Evolutionary conservation across 164 flowering plant genomes (phyloP).

Genomic region (Aristolochia fimbriata): DNA sequence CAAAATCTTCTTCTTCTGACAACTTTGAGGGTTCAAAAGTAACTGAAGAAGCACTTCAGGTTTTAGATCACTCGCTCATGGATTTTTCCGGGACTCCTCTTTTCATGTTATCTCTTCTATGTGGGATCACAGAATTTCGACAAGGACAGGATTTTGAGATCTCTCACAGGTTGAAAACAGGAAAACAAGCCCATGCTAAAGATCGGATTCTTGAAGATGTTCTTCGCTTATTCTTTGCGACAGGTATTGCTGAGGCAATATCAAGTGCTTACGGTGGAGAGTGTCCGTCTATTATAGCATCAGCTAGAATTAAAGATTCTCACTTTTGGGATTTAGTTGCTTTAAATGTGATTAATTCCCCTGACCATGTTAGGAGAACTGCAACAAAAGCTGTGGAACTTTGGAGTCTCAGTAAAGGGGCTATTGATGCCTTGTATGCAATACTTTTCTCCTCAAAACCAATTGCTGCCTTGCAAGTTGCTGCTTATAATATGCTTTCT

Average conservation of each 20-base stretch:
- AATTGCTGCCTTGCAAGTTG: conserved; percentile 50
- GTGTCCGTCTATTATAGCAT: conserved; percentile 50
- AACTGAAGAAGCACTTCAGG: conserved; percentile 28
- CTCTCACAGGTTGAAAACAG: conserved; percentile 22
- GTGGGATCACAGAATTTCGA: conserved; percentile 24
- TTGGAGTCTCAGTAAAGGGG: conserved; percentile 83
- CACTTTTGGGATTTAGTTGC: conserved; percentile 81
- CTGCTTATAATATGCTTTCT: conserved; percentile 72
- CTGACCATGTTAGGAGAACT: conserved; percentile 42
- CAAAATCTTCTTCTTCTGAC: conserved; percentile 19
- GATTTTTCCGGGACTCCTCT: conserved; percentile 51
- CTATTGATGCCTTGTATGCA: conserved; percentile 76
- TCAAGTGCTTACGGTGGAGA: conserved; percentile 35
- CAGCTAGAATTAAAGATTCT: conserved; percentile 34
- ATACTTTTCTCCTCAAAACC: conserved; percentile 66
- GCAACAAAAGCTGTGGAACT: conserved; percentile 68
- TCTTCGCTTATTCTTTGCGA: conserved; percentile 79
- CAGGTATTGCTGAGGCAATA: conserved; percentile 70
- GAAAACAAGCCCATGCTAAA: conserved; percentile 38
- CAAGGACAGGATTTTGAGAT: conserved; percentile 18
- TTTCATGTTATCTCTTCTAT: conserved; percentile 38
- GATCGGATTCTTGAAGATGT: conserved; percentile 58
- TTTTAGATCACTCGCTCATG: conserved; percentile 25
- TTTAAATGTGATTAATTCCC: conserved; percentile 46
- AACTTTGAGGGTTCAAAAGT: conserved; percentile 24